Conservation (phyloP, 2,329 filamentous ascomycete genomes). For the Penicillium sp. region DNA sequence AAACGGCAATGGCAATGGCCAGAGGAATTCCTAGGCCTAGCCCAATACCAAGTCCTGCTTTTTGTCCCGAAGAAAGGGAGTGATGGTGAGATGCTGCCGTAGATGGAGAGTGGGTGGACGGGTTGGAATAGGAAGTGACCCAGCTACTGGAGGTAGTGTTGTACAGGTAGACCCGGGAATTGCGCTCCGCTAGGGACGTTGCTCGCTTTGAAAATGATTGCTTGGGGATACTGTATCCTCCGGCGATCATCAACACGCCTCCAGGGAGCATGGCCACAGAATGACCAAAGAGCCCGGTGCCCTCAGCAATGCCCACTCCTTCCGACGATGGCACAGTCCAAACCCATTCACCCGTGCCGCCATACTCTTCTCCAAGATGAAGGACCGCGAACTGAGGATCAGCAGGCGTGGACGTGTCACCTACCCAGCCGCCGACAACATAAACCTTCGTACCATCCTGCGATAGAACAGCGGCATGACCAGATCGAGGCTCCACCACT, state of each 20-base stretch:
- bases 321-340: slow-evolving; percentile 44
- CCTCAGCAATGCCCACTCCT: slow-evolving; percentile 41
- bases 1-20: slow-evolving; percentile 49
- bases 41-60: slow-evolving; percentile 64
- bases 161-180: slow-evolving; percentile 57
- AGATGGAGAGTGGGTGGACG: slow-evolving; percentile 20
- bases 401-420: slow-evolving; percentile 73
- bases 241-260: slow-evolving; percentile 62
- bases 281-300: slow-evolving; percentile 61
- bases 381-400: slow-evolving; percentile 79
- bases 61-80: slow-evolving; percentile 40
- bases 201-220: slow-evolving; percentile 42
- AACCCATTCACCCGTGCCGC: slow-evolving; percentile 48
- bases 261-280: slow-evolving; percentile 63
- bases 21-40: slow-evolving; percentile 64
- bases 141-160: slow-evolving; percentile 64
- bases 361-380: slow-evolving; percentile 72
- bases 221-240: slow-evolving; percentile 57
- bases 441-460: slow-evolving; percentile 77
- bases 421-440: slow-evolving; percentile 90
- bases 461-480: slow-evolving; percentile 81
- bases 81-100: slow-evolving; percentile 16
- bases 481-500: slow-evolving; percentile 76
- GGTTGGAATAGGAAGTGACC: slow-evolving; percentile 59
- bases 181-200: slow-evolving; percentile 33